phyloP scores from a whole-genome alignment of 192 early-diverging fungal genomes.

The Gigaspora rosea region DNA sequence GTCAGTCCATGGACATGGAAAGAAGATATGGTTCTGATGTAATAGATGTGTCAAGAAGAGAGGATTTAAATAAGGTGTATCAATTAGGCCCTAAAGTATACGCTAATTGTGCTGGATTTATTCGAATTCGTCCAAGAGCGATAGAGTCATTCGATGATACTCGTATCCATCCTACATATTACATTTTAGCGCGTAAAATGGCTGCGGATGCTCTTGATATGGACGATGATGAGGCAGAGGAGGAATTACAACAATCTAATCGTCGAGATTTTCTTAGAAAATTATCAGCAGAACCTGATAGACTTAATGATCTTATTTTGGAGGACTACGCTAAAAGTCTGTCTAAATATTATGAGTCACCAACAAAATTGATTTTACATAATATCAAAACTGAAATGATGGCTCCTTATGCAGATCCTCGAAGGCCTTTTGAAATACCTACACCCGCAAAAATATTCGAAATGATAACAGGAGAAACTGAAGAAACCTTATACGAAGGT shows the following conservation, averaged over 20 bases:
- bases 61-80: not conserved
- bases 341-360: slow-evolving; percentile 67
- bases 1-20: not conserved
- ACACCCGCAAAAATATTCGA: slow-evolving; percentile 64
- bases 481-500: slow-evolving; percentile 65
- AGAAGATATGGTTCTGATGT: not conserved
- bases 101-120: slow-evolving; percentile 91
- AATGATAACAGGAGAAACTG: slow-evolving; percentile 75
- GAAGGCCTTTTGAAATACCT: slow-evolving; percentile 61
- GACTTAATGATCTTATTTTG: slow-evolving; percentile 83
- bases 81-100: slow-evolving; percentile 52
- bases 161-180: slow-evolving; percentile 94
- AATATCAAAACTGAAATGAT: slow-evolving; percentile 90
- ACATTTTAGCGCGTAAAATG: slow-evolving; percentile 95
- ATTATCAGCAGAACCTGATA: slow-evolving; percentile 72
- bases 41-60: not conserved
- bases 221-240: slow-evolving; percentile 63
- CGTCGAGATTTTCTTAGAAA: not conserved
- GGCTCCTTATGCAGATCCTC: slow-evolving; percentile 74
- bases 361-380: slow-evolving; percentile 79
- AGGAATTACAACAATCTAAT: slow-evolving; percentile 55
- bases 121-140: slow-evolving; percentile 59
- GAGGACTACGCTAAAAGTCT: slow-evolving; percentile 91
- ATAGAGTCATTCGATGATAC: slow-evolving; percentile 90
- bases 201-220: slow-evolving; percentile 92